These are phyloP conservation scores for Chlorella variabilis DNA, from an alignment of 163 green algal genomes.

Conservation along the genomic window DNA sequence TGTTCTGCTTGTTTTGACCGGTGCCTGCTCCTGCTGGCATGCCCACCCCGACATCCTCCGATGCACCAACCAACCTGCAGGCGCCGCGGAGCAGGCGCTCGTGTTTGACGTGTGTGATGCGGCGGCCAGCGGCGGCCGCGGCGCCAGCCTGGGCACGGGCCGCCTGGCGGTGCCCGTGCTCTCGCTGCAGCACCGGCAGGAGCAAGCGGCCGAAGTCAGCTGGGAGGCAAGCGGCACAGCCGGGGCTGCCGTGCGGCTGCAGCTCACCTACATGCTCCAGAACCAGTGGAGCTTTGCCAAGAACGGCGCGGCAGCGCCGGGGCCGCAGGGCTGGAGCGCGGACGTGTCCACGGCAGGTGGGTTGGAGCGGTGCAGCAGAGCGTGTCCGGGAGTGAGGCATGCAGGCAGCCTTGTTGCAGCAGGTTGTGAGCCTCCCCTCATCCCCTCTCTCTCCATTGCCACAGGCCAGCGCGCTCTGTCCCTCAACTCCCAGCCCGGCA, in stretches of 20 bases:
- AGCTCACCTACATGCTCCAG: conserved; percentile 41
- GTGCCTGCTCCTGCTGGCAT: no score
- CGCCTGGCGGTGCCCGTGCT: conserved; percentile 13
- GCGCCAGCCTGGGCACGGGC: conserved; percentile 32
- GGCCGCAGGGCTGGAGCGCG: conserved; percentile 31
- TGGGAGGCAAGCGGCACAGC: not conserved
- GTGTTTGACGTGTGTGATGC: conserved; percentile 54
- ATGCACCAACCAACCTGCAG: conserved; percentile 18
- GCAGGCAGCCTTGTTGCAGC: no score
- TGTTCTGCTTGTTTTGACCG: not conserved
- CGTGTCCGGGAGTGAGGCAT: no score
- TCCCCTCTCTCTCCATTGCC: no score
- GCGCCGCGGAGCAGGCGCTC: conserved; percentile 48
- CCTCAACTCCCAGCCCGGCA: conserved; percentile 14
- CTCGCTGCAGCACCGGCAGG: conserved; percentile 19
- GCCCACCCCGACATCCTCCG: no score
- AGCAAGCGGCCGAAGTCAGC: conserved; percentile 7
- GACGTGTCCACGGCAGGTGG: conserved; percentile 41
- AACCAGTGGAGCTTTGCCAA: conserved; percentile 4
- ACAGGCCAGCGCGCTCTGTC: conserved; percentile 64
- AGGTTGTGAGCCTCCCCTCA: no score
- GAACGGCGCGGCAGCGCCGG: not conserved
- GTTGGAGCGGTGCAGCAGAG: not conserved
- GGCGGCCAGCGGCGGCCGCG: conserved; percentile 29
- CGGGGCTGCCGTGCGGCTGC: not conserved